Conservation (phyloP, 805 yeast genomes). For the Yarrowia porcina region DNA sequence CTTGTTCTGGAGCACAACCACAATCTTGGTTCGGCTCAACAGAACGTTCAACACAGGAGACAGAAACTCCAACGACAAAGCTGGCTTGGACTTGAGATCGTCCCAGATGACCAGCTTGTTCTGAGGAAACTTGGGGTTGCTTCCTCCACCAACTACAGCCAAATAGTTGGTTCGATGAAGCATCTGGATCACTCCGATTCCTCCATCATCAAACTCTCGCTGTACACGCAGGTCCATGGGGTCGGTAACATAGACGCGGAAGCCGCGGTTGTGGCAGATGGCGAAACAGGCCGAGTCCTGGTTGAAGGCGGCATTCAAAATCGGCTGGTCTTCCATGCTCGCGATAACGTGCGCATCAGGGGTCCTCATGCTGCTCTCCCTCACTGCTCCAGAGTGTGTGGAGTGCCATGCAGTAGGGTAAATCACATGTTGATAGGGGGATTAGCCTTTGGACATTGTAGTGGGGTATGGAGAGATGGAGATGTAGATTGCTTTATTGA, state of each 20-base stretch:
- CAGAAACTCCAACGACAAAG: conserved; percentile 70
- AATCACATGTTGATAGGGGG: conserved; percentile 18
- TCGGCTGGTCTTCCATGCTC: conserved; percentile 25
- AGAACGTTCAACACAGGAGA: conserved; percentile 71
- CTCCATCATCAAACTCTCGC: conserved; percentile 50
- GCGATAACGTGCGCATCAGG: conserved; percentile 24
- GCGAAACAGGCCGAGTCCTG: conserved; percentile 92
- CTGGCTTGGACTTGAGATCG: conserved; percentile 72
- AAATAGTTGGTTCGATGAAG: conserved; percentile 86
- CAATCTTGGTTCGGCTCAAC: conserved; percentile 69
- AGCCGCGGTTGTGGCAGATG: conserved; percentile 74
- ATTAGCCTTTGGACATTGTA: conserved; percentile 2
- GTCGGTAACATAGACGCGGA: conserved; percentile 78
- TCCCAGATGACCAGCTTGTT: conserved; percentile 90
- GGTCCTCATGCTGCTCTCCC: conserved; percentile 12
- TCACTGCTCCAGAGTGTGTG: background rate
- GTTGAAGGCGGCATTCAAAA: conserved; percentile 57
- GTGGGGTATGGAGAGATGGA: background rate
- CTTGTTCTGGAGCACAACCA: conserved; percentile 65
- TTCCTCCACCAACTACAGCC: conserved; percentile 88
- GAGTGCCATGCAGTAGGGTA: conserved; percentile 18
- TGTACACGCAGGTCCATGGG: conserved; percentile 77
- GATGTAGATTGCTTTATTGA: too few relatives aligned
- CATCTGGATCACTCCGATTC: conserved; percentile 77
- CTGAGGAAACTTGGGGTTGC: conserved; percentile 69